Evolutionary conservation across 345 rosid species (phyloP), one percentile per base, ranked within the genome.

Genomic region (Excoecaria cochinchinensis): DNA sequence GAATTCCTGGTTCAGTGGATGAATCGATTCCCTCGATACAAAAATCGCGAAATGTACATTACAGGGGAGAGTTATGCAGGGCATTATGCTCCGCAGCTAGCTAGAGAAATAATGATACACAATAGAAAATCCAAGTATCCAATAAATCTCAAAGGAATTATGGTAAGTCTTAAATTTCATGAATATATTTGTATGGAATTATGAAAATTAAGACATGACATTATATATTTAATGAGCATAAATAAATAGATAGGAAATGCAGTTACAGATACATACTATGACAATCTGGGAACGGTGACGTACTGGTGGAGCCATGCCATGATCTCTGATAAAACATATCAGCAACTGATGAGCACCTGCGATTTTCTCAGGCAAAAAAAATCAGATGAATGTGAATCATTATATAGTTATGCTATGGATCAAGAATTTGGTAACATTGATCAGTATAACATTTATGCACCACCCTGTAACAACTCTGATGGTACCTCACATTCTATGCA

Each of bases 271-370:
- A 90, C 88, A 77, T 91, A 93, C 80, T 92, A 90, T 61, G 98
- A 96, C 77, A 96, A 93, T 82, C 83, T 93, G 6, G 99, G 99
- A 71, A 96, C 99, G 9, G 99, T 96, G 78, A 87, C 90, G 31
- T 96, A 90, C 64, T 96, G 99, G 98, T 96, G 99, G 99, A 96
- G 98, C 80, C 99, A 96, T 68, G 99, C 99, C 0, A 96, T 92
- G 97, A 96, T 96, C 53, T 96, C 99, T 0, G 99, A 96, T 46
- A 79, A 73, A 74, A 96, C 98, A 2, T 96, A 92, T 70, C 85
- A 74, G 77, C 92, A 92, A 79, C 90, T 96, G 70, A 83, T 93
- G 51, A 89, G 87, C 86, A 86, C 94, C 2, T 96, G 99, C 12
- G 94, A 92, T 81, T 96, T 96, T 67, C 79, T 88, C 36, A 84